phyloP scores from a whole-genome alignment of 1,139 yeast species.

The Debaryomyces fabryi region DNA sequence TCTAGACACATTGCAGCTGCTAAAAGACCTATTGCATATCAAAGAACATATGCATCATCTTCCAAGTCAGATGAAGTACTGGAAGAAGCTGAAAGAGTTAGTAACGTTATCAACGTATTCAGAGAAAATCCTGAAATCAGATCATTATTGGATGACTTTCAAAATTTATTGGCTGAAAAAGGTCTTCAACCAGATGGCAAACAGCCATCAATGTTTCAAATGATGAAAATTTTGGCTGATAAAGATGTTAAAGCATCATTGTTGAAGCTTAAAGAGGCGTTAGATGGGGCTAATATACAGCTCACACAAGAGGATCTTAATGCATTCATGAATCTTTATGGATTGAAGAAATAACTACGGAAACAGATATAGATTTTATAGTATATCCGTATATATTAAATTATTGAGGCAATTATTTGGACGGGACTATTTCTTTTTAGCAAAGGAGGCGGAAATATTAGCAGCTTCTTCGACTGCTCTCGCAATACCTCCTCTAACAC shows the following conservation, averaged over 20 bases:
- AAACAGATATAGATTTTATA: conserved; percentile 1
- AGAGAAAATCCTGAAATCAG: conserved; percentile 32
- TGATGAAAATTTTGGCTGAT: conserved; percentile 43
- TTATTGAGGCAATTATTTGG: not conserved
- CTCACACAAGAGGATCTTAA: conserved; percentile 39
- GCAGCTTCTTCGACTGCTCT: conserved; percentile 93
- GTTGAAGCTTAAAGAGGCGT: conserved; percentile 31
- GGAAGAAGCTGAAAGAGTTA: conserved; percentile 21
- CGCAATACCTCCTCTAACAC: conserved; percentile 84
- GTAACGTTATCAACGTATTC: conserved; percentile 22
- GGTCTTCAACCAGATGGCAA: conserved; percentile 35
- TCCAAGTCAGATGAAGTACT: conserved; percentile 12
- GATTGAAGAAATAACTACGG: conserved; percentile 17
- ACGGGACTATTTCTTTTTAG: conserved; percentile 52
- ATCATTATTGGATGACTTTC: conserved; percentile 34
- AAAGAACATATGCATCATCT: conserved; percentile 13
- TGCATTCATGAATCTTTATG: conserved; percentile 29
- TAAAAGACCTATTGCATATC: not conserved
- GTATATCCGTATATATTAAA: conserved; percentile 5
- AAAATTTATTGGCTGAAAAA: conserved; percentile 32
- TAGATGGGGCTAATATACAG: conserved; percentile 36
- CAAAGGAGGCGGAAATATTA: conserved; percentile 74
- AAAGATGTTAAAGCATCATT: conserved; percentile 38
- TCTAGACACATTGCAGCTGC: not conserved
- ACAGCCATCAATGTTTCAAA: conserved; percentile 39